Conservation (phyloP, 441 rosid species). For the Croton laevigatus region DNA sequence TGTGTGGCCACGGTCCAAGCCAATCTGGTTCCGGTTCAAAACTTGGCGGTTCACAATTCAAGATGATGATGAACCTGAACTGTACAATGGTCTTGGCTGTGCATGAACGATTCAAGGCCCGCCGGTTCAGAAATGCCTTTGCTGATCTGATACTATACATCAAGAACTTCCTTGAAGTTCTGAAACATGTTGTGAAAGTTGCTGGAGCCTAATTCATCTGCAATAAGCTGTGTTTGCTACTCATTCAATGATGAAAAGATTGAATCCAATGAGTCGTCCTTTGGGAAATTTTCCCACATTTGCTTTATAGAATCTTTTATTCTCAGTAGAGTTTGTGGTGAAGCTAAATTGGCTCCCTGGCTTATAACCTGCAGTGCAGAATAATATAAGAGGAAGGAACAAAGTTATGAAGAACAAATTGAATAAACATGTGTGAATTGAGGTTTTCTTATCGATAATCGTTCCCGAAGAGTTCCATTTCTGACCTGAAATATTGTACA, state of each 20-base stretch:
- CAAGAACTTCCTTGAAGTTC: not conserved
- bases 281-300: not conserved
- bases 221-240: not conserved
- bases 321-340: not conserved
- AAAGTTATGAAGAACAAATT: not conserved
- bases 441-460: constrained; percentile 38
- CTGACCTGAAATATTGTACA: constrained; percentile 85
- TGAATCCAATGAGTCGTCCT: not conserved
- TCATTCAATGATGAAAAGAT: constrained; percentile 2
- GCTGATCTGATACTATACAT: not conserved
- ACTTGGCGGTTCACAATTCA: no score
- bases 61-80: no score
- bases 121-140: no score
- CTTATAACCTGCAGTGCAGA: not conserved
- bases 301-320: constrained; percentile 6
- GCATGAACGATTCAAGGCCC: no score
- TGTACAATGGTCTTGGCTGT: no score
- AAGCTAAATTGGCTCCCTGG: constrained; percentile 6
- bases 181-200: no score
- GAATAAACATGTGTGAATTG: no score
- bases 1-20: no score
- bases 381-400: not conserved
- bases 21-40: no score
- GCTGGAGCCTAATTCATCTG: not conserved
- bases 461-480: constrained; percentile 59